phyloP scores from a whole-genome alignment of 495 filamentous ascomycete genomes.

The Aspergillus bertholletiae region DNA sequence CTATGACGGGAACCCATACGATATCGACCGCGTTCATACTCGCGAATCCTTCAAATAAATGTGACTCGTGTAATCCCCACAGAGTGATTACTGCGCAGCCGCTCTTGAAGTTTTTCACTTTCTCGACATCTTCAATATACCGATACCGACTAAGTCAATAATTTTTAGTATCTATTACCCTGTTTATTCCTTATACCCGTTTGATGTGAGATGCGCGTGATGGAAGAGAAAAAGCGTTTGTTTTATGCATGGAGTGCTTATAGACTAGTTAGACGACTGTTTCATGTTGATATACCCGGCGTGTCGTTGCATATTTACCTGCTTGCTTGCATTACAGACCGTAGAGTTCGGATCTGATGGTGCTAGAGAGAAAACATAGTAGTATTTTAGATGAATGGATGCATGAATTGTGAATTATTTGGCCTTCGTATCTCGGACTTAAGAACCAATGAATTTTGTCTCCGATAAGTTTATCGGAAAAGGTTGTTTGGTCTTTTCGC shows the following conservation, averaged over 20 bases:
- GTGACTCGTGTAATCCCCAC: background rate
- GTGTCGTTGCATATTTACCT: conserved; percentile 6
- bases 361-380: background rate
- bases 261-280: conserved; percentile 1
- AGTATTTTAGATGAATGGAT: background rate
- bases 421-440: background rate
- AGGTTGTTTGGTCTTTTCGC: background rate
- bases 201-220: conserved; percentile 15
- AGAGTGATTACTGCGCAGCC: background rate
- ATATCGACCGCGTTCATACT: conserved; percentile 45
- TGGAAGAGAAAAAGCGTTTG: conserved; percentile 11
- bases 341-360: conserved; percentile 6
- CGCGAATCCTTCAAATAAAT: conserved; percentile 38
- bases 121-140: background rate
- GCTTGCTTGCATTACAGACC: conserved; percentile 16
- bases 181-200: background rate
- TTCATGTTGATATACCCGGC: conserved; percentile 24
- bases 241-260: background rate
- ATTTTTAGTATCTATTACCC: conserved; percentile 19
- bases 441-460: too few species aligned
- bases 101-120: background rate
- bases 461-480: too few species aligned
- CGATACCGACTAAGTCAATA: conserved; percentile 12
- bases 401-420: too few species aligned
- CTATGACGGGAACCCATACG: conserved; percentile 45